Conservation (phyloP, 441 rosid genomes). For the Bruguiera hainesii region DNA sequence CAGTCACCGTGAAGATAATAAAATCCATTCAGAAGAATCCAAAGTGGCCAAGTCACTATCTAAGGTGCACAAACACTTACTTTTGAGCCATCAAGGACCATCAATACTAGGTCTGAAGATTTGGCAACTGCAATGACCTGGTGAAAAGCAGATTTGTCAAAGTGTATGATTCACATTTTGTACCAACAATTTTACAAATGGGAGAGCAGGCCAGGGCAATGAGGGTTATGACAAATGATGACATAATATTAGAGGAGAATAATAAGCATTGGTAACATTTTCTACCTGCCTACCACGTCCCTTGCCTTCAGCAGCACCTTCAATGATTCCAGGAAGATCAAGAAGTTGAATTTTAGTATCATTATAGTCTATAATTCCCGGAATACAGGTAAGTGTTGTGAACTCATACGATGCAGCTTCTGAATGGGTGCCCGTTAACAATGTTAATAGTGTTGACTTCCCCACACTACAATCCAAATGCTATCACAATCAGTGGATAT, state of each 20-base stretch:
- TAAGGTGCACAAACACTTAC: constrained; percentile 40
- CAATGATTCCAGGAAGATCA: constrained; percentile 99
- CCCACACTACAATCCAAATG: constrained; percentile 72
- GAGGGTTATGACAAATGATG: not conserved
- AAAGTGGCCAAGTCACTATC: not conserved
- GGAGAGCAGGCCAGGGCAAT: not conserved
- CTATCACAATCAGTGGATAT: not conserved
- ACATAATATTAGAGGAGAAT: not conserved
- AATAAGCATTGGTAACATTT: constrained; percentile 9
- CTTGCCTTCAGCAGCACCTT: constrained; percentile 99
- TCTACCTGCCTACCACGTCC: constrained; percentile 98
- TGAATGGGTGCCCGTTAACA: constrained; percentile 97
- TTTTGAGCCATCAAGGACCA: constrained; percentile 99
- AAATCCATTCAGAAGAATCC: constrained; percentile 1
- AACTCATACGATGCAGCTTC: constrained; percentile 99
- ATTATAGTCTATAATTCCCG: constrained; percentile 93
- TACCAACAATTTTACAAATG: too few relatives aligned
- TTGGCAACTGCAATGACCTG: constrained; percentile 98
- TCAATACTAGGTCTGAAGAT: constrained; percentile 94
- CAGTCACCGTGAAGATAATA: not conserved
- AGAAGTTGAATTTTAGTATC: constrained; percentile 98
- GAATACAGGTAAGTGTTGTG: constrained; percentile 97
- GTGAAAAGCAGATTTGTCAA: constrained; percentile 3
- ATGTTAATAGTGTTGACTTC: constrained; percentile 90
- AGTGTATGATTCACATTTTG: too few relatives aligned